A percentile compares a stretch with the other conserved stretches of the same genome.
phyloP scores from a whole-genome alignment of 768 basidiomycete species.

The Cystobasidium ongulense region DNA sequence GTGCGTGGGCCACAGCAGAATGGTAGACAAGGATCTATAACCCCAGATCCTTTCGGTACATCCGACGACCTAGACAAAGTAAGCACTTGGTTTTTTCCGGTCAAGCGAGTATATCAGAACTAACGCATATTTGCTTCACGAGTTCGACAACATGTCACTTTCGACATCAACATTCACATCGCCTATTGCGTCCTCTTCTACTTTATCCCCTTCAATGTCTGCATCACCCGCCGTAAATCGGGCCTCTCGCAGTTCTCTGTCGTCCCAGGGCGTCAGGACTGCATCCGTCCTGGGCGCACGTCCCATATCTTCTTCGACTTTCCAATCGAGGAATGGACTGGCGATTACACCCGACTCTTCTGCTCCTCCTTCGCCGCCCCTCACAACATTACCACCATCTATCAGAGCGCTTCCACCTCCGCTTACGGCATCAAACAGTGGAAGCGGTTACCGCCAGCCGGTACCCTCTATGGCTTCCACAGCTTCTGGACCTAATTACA shows the following conservation, averaged over 20 bases:
- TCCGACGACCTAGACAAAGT: neutral
- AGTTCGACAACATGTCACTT: neutral
- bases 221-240: neutral
- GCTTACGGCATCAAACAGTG: neutral
- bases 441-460: neutral
- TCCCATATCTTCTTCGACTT: constrained; percentile 9
- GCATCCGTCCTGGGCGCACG: constrained; percentile 13
- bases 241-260: neutral
- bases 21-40: neutral
- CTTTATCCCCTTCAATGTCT: neutral
- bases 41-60: constrained; percentile 27
- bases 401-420: constrained; percentile 17
- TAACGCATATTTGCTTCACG: neutral
- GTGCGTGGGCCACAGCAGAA: constrained; percentile 51
- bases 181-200: neutral
- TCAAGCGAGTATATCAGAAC: neutral
- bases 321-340: constrained; percentile 3
- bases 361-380: neutral
- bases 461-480: neutral
- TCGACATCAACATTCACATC: neutral
- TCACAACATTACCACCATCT: constrained; percentile 5
- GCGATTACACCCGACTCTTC: constrained; percentile 9
- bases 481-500: constrained; percentile 27
- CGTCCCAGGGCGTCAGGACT: neutral
- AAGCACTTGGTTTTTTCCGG: neutral